Evolutionary conservation across 2,329 filamentous ascomycete genomes (phyloP).

Genomic region (Fusarium pseudograminearum): DNA sequence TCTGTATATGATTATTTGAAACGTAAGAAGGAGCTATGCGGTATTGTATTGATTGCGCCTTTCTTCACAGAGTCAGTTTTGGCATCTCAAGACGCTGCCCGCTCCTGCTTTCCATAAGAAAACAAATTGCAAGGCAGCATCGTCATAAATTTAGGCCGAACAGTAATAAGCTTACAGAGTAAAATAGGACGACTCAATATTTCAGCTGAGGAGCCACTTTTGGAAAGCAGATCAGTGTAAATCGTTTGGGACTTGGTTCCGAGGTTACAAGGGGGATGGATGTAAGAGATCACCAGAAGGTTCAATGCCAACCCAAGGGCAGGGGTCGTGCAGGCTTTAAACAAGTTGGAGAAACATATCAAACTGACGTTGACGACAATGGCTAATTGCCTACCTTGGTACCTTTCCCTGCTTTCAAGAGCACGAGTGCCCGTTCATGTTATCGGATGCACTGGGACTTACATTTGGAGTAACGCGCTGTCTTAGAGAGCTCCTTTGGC

Average conservation of each 20-base stretch:
- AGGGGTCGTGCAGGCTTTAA: conserved; percentile 46
- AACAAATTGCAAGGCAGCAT: conserved; percentile 2
- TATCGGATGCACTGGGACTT: conserved; percentile 30
- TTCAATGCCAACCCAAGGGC: conserved; percentile 19
- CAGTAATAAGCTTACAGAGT: conserved; percentile 29
- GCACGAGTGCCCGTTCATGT: conserved; percentile 10
- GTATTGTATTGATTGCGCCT: conserved; percentile 22
- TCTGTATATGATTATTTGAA: not conserved
- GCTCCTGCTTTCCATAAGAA: not conserved
- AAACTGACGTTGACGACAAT: conserved; percentile 45
- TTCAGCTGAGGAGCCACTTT: conserved; percentile 29
- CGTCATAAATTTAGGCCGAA: not conserved
- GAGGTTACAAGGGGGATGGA: conserved; percentile 32
- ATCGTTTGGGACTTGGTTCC: conserved; percentile 23
- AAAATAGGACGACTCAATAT: conserved; percentile 15
- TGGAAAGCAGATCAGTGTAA: conserved; percentile 23
- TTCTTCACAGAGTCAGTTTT: conserved; percentile 36
- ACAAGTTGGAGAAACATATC: conserved; percentile 23
- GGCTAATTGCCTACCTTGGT: not conserved
- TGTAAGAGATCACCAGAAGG: conserved; percentile 24
- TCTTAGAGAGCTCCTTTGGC: conserved; percentile 15
- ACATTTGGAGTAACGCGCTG: conserved; percentile 26
- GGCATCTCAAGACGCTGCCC: not conserved
- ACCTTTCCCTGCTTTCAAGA: conserved; percentile 42
- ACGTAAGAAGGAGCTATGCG: conserved; percentile 7